Percentiles rank a stretch among this genome's conserved stretches.
Conservation (phyloP, 2,329 filamentous ascomycete species). For the Chrysoporthe cubensis region DNA sequence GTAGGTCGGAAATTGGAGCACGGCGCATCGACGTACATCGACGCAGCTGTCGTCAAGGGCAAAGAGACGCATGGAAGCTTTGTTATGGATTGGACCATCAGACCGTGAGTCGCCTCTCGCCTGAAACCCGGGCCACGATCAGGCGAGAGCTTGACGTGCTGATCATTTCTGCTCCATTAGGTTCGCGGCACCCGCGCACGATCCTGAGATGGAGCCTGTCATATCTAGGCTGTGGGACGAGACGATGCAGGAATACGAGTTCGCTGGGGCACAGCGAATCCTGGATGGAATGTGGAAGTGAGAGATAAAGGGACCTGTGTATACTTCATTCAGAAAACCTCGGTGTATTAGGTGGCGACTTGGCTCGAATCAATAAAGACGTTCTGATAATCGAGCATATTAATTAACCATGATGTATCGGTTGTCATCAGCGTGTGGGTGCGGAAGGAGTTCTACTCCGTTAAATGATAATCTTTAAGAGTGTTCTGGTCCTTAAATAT, state of each 20-base stretch:
- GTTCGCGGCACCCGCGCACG: conserved; percentile 3
- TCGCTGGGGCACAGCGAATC: conserved; percentile 1
- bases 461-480: too few species aligned
- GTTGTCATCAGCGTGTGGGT: too few species aligned
- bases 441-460: too few species aligned
- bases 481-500: too few species aligned
- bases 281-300: background rate
- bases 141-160: background rate
- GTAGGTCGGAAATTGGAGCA: conserved; percentile 30
- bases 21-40: conserved; percentile 52
- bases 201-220: background rate
- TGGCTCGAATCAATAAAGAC: background rate
- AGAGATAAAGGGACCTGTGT: background rate
- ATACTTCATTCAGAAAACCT: background rate
- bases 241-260: conserved; percentile 24
- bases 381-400: too few species aligned
- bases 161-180: background rate
- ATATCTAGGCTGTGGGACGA: conserved; percentile 20
- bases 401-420: too few species aligned
- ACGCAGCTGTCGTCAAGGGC: conserved; percentile 50
- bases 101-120: conserved; percentile 43
- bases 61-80: conserved; percentile 56
- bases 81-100: conserved; percentile 51
- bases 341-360: background rate
- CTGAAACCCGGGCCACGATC: background rate